These are phyloP conservation scores for Aspergillus sclerotiicarbonarius DNA, from an alignment of 495 filamentous ascomycete species.

Conservation along the genomic window DNA sequence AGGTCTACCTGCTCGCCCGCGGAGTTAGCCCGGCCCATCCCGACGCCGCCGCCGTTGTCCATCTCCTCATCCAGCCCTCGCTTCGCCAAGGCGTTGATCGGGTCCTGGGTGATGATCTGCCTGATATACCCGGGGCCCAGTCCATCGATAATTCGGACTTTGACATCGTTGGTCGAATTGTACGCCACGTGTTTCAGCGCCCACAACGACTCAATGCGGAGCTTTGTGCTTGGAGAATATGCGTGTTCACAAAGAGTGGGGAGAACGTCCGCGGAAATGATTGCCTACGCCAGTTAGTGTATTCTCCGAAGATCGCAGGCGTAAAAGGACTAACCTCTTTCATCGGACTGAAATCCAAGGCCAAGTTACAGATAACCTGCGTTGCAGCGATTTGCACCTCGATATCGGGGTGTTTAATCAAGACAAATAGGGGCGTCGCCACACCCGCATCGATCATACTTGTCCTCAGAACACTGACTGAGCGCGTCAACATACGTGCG, in stretches of 20 bases:
- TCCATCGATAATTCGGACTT: constrained; percentile 72
- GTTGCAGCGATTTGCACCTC: constrained; percentile 86
- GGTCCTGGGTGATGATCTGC: constrained; percentile 60
- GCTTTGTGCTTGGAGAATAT: constrained; percentile 65
- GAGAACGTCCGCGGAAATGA: constrained; percentile 73
- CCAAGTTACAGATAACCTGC: constrained; percentile 75
- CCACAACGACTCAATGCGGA: constrained; percentile 84
- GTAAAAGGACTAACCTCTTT: constrained; percentile 58
- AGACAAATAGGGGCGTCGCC: constrained; percentile 70
- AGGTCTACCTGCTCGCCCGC: constrained; percentile 64
- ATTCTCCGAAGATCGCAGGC: not conserved
- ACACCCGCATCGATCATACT: constrained; percentile 82
- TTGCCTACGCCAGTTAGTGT: constrained; percentile 46
- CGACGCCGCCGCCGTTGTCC: constrained; percentile 35
- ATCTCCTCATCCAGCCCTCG: constrained; percentile 39
- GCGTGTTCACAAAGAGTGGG: constrained; percentile 81
- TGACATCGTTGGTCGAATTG: constrained; percentile 62
- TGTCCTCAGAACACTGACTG: constrained; percentile 78
- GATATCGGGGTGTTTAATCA: constrained; percentile 72
- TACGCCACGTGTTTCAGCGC: constrained; percentile 85
- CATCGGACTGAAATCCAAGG: constrained; percentile 88
- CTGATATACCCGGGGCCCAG: constrained; percentile 78
- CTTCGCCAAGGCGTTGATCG: constrained; percentile 30
- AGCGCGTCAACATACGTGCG: constrained; percentile 73
- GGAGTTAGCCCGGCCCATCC: constrained; percentile 64